A percentile compares a stretch with the other conserved stretches of the same genome.
Evolutionary conservation across 2,329 filamentous ascomycete species (phyloP).

Genomic region (Fusarium verrucosum): DNA sequence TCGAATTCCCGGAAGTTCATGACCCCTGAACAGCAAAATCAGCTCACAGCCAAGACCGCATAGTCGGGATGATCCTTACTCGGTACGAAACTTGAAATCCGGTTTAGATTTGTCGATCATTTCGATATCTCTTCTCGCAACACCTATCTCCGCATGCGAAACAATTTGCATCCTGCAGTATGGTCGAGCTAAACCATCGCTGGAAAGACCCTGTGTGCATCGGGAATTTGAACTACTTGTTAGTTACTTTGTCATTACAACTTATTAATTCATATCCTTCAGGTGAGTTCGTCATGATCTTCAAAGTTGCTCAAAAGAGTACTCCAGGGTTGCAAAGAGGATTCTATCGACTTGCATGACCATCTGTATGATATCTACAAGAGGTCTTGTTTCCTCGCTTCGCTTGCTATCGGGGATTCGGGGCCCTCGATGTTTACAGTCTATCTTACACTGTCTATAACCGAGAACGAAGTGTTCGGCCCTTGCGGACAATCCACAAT

Average conservation of each 20-base stretch:
- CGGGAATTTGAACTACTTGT: background rate
- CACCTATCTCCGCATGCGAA: background rate
- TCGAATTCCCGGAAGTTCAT: background rate
- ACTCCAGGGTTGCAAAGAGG: background rate
- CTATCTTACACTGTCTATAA: slow-evolving; percentile 12
- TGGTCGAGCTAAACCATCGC: background rate
- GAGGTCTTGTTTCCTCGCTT: background rate
- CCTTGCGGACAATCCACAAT: background rate
- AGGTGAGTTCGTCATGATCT: background rate
- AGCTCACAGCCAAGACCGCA: background rate
- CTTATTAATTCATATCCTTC: background rate
- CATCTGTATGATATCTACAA: background rate
- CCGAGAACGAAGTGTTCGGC: background rate
- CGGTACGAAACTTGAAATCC: background rate
- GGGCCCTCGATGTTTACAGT: background rate
- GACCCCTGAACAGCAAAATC: background rate
- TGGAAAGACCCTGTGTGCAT: slow-evolving; percentile 11
- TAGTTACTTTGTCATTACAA: background rate
- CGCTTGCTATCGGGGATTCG: background rate
- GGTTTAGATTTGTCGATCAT: slow-evolving; percentile 17
- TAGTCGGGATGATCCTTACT: slow-evolving; percentile 19
- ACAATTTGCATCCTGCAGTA: background rate
- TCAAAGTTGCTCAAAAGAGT: background rate
- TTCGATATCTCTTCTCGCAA: background rate
- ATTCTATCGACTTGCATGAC: background rate